Conservation (phyloP, 331 rosid genomes). For the Phaseolus coccineus region DNA sequence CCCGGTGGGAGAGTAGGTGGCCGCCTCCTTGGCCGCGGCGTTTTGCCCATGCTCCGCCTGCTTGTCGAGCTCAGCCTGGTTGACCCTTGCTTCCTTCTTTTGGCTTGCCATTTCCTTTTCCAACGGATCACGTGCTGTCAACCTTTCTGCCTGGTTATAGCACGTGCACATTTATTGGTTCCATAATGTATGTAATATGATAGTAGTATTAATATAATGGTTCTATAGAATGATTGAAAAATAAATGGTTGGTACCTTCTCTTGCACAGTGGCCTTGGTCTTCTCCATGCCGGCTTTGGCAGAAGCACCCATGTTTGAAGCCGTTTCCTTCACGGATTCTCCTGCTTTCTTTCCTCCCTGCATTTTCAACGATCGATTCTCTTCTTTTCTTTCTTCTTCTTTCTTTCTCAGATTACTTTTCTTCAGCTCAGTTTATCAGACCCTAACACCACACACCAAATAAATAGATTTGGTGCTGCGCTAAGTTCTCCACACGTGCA, state of each 20-base stretch:
- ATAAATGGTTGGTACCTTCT: slow-evolving; percentile 53
- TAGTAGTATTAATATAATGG: too few relatives aligned
- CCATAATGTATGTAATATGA: too few relatives aligned
- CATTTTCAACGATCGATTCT: slow-evolving; percentile 35
- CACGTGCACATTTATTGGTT: too few relatives aligned
- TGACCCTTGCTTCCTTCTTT: slow-evolving; percentile 49
- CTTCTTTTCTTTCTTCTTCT: too few relatives aligned
- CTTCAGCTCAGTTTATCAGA: background rate
- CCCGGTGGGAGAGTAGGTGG: slow-evolving; percentile 48
- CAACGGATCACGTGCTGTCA: slow-evolving; percentile 58
- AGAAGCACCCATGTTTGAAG: slow-evolving; percentile 76
- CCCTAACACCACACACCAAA: background rate
- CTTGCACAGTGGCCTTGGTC: slow-evolving; percentile 71
- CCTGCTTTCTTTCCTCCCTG: slow-evolving; percentile 49
- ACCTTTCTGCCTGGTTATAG: slow-evolving; percentile 51
- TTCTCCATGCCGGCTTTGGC: slow-evolving; percentile 81
- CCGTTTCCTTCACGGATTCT: slow-evolving; percentile 60
- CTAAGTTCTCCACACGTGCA: background rate
- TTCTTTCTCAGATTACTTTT: background rate
- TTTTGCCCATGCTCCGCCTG: slow-evolving; percentile 57
- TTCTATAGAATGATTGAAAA: too few relatives aligned
- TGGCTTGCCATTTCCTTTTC: slow-evolving; percentile 59
- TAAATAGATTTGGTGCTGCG: slow-evolving; percentile 40
- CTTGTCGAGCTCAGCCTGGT: slow-evolving; percentile 62
- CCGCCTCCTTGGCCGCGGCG: slow-evolving; percentile 37